Conservation (phyloP, 2,329 filamentous ascomycete species). For the Blastomyces gilchristii region DNA sequence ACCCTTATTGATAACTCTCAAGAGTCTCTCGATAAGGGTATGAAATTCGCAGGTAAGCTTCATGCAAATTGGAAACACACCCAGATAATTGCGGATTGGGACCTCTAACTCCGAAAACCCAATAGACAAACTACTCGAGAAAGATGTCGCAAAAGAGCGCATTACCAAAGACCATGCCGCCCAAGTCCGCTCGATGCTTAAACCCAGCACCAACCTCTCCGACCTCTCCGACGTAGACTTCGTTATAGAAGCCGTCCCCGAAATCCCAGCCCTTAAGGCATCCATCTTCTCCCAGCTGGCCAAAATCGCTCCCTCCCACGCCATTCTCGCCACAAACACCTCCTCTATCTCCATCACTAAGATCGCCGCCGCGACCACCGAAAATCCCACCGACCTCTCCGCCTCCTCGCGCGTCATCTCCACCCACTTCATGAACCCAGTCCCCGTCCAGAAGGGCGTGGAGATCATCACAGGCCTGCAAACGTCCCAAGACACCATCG, state of each 20-base stretch:
- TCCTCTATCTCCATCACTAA: conserved; percentile 97
- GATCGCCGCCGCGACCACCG: conserved; percentile 77
- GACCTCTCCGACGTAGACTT: conserved; percentile 80
- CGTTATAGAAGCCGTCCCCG: conserved; percentile 93
- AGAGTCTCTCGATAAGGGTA: conserved; percentile 73
- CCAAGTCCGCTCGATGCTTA: conserved; percentile 58
- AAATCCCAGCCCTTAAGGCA: conserved; percentile 78
- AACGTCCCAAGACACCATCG: conserved; percentile 71
- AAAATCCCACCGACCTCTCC: conserved; percentile 66
- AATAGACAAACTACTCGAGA: conserved; percentile 78
- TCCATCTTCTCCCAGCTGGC: conserved; percentile 79
- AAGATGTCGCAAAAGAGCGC: conserved; percentile 80
- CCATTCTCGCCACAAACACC: conserved; percentile 93
- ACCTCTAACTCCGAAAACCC: not conserved
- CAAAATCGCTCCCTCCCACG: conserved; percentile 67
- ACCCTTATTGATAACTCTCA: conserved; percentile 76
- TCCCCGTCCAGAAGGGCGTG: conserved; percentile 91
- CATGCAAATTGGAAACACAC: not conserved
- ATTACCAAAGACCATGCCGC: conserved; percentile 75
- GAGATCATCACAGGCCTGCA: conserved; percentile 95
- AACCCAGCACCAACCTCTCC: conserved; percentile 61
- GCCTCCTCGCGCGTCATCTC: conserved; percentile 81
- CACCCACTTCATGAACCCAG: conserved; percentile 99
- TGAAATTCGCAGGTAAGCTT: conserved; percentile 69
- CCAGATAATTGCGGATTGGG: not conserved